Evolutionary conservation across 768 basidiomycete species (phyloP).

Genomic region (Megacollybia marginata): DNA sequence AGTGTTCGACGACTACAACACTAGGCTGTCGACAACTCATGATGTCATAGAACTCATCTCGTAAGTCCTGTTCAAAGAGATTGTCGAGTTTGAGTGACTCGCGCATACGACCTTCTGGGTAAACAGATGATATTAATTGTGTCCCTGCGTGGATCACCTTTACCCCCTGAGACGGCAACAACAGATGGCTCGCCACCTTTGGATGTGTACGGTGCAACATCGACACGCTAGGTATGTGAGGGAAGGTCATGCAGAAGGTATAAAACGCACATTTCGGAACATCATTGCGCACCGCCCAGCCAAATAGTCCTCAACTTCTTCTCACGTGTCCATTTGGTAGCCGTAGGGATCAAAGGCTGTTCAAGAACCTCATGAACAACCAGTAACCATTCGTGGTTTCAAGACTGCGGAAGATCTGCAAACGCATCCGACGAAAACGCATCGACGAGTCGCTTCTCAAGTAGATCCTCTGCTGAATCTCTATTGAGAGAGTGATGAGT

Average conservation of each 20-base stretch:
- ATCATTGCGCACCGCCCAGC: conserved; percentile 59
- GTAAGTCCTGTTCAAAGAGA: conserved; percentile 59
- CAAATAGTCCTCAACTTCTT: conserved; percentile 84
- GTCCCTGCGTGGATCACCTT: conserved; percentile 90
- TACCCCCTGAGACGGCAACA: conserved; percentile 89
- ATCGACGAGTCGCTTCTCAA: conserved; percentile 70
- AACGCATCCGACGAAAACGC: conserved; percentile 82
- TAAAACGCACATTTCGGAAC: conserved; percentile 60
- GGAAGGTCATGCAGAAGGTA: neutral
- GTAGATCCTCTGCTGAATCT: conserved; percentile 52
- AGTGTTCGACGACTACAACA: conserved; percentile 89
- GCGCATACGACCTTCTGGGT: conserved; percentile 78
- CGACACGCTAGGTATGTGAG: conserved; percentile 54
- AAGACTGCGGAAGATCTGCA: conserved; percentile 77
- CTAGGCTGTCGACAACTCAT: conserved; percentile 78
- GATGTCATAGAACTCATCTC: conserved; percentile 76
- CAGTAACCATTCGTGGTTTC: conserved; percentile 81
- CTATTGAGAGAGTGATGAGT: conserved; percentile 71
- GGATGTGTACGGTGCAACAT: conserved; percentile 69
- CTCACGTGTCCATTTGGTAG: conserved; percentile 81
- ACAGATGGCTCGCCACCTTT: conserved; percentile 71
- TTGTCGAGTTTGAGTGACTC: conserved; percentile 88
- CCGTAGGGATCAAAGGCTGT: conserved; percentile 77
- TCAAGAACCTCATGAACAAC: conserved; percentile 76
- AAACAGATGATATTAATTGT: conserved; percentile 79